Evolutionary conservation across 225 moss, liverwort and hornwort species (phyloP).

Genomic region (Anthoceros angustus): DNA sequence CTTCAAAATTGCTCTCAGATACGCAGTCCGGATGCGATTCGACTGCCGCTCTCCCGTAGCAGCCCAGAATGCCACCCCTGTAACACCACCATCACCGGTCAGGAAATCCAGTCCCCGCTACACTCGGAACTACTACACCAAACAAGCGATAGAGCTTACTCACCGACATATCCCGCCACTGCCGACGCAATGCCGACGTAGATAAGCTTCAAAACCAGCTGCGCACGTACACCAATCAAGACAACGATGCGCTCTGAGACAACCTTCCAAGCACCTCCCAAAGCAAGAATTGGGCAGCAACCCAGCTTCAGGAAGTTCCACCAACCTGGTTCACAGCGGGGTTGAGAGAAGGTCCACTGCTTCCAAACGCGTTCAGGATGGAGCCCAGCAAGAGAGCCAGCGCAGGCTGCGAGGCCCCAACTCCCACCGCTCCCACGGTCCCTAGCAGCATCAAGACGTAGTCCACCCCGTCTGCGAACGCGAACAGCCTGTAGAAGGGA

Average conservation of each 20-base stretch:
- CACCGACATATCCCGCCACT: constrained; percentile 16
- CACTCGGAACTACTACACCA: background rate
- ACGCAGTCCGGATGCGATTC: constrained; percentile 62
- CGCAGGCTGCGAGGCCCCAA: constrained; percentile 14
- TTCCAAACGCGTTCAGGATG: constrained; percentile 20
- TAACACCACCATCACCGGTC: background rate
- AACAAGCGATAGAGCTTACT: background rate
- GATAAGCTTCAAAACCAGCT: constrained; percentile 21
- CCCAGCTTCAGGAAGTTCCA: no score
- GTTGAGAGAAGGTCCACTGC: background rate
- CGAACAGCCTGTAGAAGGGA: constrained; percentile 11
- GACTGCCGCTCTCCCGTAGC: constrained; percentile 77
- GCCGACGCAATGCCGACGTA: constrained; percentile 15
- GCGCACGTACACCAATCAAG: background rate
- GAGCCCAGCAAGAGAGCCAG: constrained; percentile 22
- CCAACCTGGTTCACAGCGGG: background rate
- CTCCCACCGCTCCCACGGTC: constrained; percentile 10
- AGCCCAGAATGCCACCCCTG: constrained; percentile 74
- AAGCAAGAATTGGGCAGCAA: no score
- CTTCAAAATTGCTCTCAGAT: constrained; percentile 59
- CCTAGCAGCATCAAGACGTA: constrained; percentile 14
- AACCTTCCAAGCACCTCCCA: no score
- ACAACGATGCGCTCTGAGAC: no score
- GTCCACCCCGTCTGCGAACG: constrained; percentile 18
- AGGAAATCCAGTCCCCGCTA: background rate